These are phyloP conservation scores for Nannochloris sp. DNA, from an alignment of 139 green algal species.

Conservation along the genomic window DNA sequence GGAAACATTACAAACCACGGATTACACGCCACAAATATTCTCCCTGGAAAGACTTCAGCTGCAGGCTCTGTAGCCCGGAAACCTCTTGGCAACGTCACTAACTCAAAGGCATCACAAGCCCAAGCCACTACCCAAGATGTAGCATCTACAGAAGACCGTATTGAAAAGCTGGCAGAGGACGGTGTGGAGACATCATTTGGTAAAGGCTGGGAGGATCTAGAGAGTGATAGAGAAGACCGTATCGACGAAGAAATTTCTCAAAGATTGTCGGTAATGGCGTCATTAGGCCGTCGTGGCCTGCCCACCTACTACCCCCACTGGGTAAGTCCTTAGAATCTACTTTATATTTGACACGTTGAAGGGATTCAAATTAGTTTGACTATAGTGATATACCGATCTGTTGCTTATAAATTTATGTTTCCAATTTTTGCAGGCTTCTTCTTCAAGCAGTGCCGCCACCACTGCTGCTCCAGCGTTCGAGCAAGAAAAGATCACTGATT, in stretches of 20 bases:
- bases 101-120: not conserved
- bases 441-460: too few species aligned
- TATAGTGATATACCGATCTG: too few species aligned
- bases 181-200: slow-evolving; percentile 11
- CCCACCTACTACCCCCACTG: slow-evolving; percentile 22
- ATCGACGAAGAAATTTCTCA: slow-evolving; percentile 9
- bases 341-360: too few species aligned
- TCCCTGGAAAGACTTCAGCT: slow-evolving; percentile 1
- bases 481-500: not conserved
- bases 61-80: not conserved
- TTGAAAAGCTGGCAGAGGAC: slow-evolving; percentile 5
- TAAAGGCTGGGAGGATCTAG: slow-evolving; percentile 15
- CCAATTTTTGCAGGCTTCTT: not conserved
- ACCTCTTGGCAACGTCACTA: slow-evolving; percentile 15
- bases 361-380: too few species aligned
- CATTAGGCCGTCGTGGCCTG: not conserved
- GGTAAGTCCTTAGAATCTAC: slow-evolving; percentile 11
- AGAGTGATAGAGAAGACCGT: slow-evolving; percentile 1
- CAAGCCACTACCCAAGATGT: not conserved
- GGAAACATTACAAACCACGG: slow-evolving; percentile 25
- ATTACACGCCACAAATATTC: not conserved
- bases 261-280: slow-evolving; percentile 4
- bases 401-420: too few species aligned
- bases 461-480: not conserved
- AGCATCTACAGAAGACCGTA: not conserved